Evolutionary conservation across 202 grass and related monocot genomes (phyloP).

Genomic region (Sporobolus alterniflorus): DNA sequence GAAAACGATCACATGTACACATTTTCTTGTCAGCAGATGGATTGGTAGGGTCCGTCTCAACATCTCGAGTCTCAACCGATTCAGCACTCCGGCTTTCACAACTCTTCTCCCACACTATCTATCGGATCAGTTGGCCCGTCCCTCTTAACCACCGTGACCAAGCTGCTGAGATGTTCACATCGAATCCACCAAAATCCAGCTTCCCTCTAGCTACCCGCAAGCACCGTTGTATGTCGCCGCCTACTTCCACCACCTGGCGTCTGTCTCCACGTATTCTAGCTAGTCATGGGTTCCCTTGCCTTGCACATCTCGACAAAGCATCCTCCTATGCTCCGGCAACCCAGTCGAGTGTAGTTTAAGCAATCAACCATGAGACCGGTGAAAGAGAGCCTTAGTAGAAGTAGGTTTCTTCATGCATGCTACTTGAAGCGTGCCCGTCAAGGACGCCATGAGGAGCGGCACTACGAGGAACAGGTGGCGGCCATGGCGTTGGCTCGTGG

Average conservation of each 20-base stretch:
- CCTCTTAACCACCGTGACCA: constrained; percentile 34
- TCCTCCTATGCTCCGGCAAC: constrained; percentile 15
- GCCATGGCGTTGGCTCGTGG: background rate
- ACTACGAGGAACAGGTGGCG: background rate
- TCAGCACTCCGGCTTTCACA: constrained; percentile 51
- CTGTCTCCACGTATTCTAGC: constrained; percentile 26
- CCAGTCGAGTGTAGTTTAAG: constrained; percentile 11
- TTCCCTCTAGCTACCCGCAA: constrained; percentile 23
- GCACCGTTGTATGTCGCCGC: constrained; percentile 17
- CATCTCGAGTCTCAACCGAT: constrained; percentile 27
- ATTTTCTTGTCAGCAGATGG: background rate
- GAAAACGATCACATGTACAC: background rate
- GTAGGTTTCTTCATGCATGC: background rate
- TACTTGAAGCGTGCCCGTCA: background rate
- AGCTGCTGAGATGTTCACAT: constrained; percentile 54
- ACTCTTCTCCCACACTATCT: too few relatives aligned
- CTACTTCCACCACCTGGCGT: constrained; percentile 16
- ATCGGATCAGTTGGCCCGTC: constrained; percentile 76
- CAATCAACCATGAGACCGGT: constrained; percentile 3
- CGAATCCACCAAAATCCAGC: constrained; percentile 45
- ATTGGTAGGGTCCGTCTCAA: background rate
- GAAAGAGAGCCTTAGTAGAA: background rate
- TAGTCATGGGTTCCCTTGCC: constrained; percentile 60
- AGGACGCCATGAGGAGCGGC: constrained; percentile 25
- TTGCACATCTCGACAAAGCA: constrained; percentile 79